Evolutionary conservation across 495 filamentous ascomycete genomes (phyloP), one percentile per base, ranked within the genome.

Genomic region (Delitschia confertaspora): DNA sequence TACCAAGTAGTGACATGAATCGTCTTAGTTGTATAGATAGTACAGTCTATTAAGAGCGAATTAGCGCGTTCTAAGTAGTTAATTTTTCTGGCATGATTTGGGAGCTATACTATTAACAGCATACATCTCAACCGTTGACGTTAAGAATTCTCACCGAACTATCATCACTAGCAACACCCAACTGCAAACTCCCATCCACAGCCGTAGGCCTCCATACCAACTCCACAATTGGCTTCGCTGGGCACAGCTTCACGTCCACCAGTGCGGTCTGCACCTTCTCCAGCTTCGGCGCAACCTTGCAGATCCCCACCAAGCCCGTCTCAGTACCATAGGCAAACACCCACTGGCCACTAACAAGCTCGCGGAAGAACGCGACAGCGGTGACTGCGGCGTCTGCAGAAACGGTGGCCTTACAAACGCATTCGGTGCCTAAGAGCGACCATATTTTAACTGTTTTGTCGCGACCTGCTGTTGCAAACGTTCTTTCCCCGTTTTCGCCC

Each of bases 371-470:
- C 33, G 82, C 80, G 26, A 96, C 69, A 6, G 87, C 84, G 7
- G 85, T 94, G 5, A 87, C 78, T 1, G 88, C 64, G 23, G 71
- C 69, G 17, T 65, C 65, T 44, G 76, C 65, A 1, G 70, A 47
- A 14, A 85, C 68, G 5, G 69, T 79, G 1, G 68, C 53, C 33
- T 65, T 67, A 56, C 74, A 78, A 11, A 60, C 47, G 33, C 73
- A 56, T 34, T 59, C 66, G 37, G 40, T 56, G 26, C 51, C 62
- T 32, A 21, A 45, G 7, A 63, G 24, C 23, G 57, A 59, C 89
- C 89, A 95, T 42, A 93, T 57, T 62, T 85, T 91, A 30, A 93
- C 77, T 6, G 65, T 66, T 63, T 88, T 95, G 51, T 98, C 91
- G 48, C 91, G 74, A 6, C 85, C 82, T 2, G 86, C 87, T 2